Percentiles rank a stretch among this genome's conserved stretches.
Conservation (phyloP, 1,284 basidiomycete genomes). For the Ceratobasidium sp. region DNA sequence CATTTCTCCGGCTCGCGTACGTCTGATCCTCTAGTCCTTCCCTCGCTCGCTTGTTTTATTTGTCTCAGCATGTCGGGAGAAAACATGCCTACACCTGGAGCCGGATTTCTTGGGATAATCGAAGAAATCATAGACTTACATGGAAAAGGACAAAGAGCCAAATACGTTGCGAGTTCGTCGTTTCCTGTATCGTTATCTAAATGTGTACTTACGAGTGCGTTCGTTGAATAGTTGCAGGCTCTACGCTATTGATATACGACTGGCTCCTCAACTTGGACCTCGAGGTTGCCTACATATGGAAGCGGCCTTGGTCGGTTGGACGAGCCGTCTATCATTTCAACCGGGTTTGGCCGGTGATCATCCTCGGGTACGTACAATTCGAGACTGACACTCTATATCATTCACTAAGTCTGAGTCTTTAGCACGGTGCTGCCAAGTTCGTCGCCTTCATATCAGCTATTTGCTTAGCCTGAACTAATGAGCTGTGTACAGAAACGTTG, state of each 20-base stretch:
- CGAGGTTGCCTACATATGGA: conserved; percentile 21
- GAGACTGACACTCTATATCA: too few relatives aligned
- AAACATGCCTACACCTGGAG: not conserved
- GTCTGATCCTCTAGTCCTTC: not conserved
- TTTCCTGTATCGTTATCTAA: not conserved
- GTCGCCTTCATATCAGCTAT: not conserved
- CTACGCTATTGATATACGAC: conserved; percentile 23
- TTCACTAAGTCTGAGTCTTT: not conserved
- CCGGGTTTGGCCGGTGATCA: conserved; percentile 9
- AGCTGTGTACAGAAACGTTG: not conserved
- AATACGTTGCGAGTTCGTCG: conserved; percentile 21
- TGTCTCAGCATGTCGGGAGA: too few relatives aligned
- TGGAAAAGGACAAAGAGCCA: conserved; percentile 1
- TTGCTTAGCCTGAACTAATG: not conserved
- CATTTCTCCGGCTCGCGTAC: not conserved
- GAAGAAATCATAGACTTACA: not conserved
- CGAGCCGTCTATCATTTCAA: conserved; percentile 34
- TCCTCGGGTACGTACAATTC: conserved; percentile 15
- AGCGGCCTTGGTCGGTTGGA: conserved; percentile 3
- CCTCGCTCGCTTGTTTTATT: not conserved
- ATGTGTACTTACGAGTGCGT: not conserved
- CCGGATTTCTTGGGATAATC: not conserved
- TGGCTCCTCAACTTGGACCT: conserved; percentile 9
- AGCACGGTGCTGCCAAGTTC: conserved; percentile 4
- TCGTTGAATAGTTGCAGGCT: not conserved